These are phyloP conservation scores for Hyparrhenia diplandra DNA, from an alignment of 176 grass and related monocot species.

Conservation along the genomic window DNA sequence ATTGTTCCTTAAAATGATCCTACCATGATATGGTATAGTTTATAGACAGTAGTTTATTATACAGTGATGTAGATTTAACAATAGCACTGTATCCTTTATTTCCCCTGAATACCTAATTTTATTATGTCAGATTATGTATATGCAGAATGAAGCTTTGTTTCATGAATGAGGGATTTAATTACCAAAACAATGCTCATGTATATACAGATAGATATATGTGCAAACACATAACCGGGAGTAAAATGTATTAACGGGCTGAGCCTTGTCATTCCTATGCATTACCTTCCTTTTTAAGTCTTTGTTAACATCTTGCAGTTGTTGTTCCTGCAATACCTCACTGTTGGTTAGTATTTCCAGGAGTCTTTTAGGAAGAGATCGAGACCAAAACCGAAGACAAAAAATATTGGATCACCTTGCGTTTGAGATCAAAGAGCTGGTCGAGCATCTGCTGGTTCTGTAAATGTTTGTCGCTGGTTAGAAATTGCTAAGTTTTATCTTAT, in stretches of 20 bases:
- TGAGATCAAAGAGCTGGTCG: slow-evolving; percentile 81
- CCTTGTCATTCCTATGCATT: neutral
- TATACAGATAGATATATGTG: neutral
- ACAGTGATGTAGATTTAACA: neutral
- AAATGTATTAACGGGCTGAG: neutral
- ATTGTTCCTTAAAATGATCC: neutral
- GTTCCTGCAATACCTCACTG: slow-evolving; percentile 41
- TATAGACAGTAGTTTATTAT: neutral
- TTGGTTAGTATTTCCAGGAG: neutral
- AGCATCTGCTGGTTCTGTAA: slow-evolving; percentile 64
- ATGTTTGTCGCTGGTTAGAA: slow-evolving; percentile 13
- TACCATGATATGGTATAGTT: neutral
- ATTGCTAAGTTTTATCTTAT: neutral
- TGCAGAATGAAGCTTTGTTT: neutral
- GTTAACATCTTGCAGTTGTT: slow-evolving; percentile 74
- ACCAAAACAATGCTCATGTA: neutral
- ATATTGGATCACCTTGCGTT: slow-evolving; percentile 50
- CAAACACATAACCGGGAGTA: neutral
- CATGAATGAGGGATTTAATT: neutral
- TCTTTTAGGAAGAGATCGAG: neutral
- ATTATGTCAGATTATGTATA: neutral
- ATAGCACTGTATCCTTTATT: neutral
- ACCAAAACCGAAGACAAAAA: neutral
- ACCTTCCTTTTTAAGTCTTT: slow-evolving; percentile 73
- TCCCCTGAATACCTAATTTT: neutral